Conservation (phyloP, 208 protist genomes). For the Leishmania tropica region DNA sequence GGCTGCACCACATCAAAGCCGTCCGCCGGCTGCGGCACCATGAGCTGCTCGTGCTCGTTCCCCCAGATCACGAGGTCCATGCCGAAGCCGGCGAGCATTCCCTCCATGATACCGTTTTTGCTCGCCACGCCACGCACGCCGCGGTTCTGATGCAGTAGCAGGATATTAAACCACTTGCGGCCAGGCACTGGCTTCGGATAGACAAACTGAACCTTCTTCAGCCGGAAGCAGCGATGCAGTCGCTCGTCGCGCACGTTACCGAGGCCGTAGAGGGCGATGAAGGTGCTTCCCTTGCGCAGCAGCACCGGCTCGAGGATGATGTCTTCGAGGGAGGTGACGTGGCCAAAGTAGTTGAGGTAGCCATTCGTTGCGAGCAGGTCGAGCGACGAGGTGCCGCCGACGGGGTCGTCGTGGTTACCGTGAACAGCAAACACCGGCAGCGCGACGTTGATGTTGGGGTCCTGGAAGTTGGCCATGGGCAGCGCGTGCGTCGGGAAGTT, state of each 20-base stretch:
- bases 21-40: constrained; percentile 82
- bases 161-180: constrained; percentile 96
- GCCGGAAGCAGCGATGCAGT: constrained; percentile 95
- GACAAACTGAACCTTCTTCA: constrained; percentile 94
- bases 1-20: constrained; percentile 97
- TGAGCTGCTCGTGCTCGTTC: constrained; percentile 99
- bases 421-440: constrained; percentile 99
- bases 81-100: constrained; percentile 91
- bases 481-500: constrained; percentile 93
- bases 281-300: constrained; percentile 94
- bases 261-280: constrained; percentile 98
- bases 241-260: constrained; percentile 98
- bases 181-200: constrained; percentile 68
- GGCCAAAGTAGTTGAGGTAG: constrained; percentile 99
- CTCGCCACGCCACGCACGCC: constrained; percentile 60
- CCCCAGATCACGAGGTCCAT: constrained; percentile 99
- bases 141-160: constrained; percentile 98
- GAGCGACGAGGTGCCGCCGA: constrained; percentile 94
- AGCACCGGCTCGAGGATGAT: constrained; percentile 94
- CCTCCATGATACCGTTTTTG: constrained; percentile 94
- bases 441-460: constrained; percentile 98
- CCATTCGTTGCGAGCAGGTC: constrained; percentile 95
- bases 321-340: constrained; percentile 90
- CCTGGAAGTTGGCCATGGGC: constrained; percentile 91
- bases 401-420: constrained; percentile 99